Conservation (phyloP, 78 protist genomes). For the Emiliania huxleyi region DNA sequence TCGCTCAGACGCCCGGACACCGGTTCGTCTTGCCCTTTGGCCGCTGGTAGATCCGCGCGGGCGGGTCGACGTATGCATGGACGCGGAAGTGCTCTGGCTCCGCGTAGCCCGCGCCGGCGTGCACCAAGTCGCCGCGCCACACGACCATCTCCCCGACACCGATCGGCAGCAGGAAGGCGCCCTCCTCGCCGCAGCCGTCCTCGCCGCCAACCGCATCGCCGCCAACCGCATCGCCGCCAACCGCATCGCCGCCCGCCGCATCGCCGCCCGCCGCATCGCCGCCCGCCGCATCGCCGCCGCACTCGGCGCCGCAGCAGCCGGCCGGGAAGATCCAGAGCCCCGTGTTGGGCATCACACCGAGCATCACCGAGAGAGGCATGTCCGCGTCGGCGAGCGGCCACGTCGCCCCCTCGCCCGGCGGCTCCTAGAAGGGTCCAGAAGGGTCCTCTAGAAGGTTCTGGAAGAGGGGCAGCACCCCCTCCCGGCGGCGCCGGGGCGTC, state of each 20-base stretch:
- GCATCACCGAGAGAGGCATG: neutral
- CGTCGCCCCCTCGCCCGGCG: too few species aligned
- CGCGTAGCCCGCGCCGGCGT: neutral
- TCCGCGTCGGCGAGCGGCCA: neutral
- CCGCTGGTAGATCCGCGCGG: neutral
- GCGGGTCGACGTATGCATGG: conserved; percentile 5
- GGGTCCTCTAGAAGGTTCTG: neutral
- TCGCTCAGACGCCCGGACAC: too few species aligned
- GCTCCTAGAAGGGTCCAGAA: too few species aligned
- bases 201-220: too few species aligned
- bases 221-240: too few species aligned
- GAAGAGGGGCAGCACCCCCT: neutral
- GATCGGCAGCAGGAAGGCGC: neutral
- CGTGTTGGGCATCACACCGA: neutral
- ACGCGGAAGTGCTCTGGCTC: neutral
- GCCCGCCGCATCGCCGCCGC: too few species aligned
- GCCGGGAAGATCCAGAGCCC: neutral
- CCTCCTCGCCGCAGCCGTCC: neutral
- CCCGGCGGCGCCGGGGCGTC: neutral
- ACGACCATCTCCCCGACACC: neutral
- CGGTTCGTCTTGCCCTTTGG: neutral
- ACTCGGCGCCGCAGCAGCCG: neutral
- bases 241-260: neutral
- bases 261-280: too few species aligned
- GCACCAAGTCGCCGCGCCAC: conserved; percentile 4